phyloP scores from a whole-genome alignment of 768 basidiomycete species.

The Leccinellum luteum region DNA sequence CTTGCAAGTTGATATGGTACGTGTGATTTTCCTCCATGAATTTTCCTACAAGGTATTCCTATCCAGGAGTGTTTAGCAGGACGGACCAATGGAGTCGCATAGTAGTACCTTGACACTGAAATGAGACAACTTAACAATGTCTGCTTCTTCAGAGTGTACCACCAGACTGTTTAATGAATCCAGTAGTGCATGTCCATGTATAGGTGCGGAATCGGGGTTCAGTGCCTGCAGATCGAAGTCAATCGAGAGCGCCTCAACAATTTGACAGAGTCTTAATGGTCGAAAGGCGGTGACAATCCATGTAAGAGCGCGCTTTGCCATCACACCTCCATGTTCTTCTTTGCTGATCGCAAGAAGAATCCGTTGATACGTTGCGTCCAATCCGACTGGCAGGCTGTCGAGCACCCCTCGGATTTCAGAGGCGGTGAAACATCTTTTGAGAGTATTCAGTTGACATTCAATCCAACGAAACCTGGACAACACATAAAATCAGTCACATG shows the following conservation, averaged over 20 bases:
- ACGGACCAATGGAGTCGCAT: no score
- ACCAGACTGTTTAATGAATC: background rate
- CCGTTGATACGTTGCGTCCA: background rate
- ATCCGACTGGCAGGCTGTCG: background rate
- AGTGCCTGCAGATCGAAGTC: background rate
- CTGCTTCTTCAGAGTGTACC: background rate
- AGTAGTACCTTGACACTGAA: background rate
- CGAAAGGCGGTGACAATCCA: background rate
- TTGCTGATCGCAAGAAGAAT: background rate
- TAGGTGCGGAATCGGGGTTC: background rate
- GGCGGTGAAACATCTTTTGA: background rate
- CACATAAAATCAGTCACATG: background rate
- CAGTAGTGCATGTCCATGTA: background rate
- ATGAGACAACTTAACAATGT: background rate
- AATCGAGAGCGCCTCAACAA: background rate
- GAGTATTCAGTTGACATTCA: background rate
- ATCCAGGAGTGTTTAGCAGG: no score
- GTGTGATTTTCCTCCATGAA: no score
- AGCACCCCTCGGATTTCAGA: background rate
- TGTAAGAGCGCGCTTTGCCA: background rate
- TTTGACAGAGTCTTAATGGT: background rate
- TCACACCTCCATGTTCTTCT: background rate
- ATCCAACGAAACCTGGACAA: background rate
- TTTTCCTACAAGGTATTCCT: no score
- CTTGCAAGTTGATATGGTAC: no score